Percentiles rank a stretch among this genome's conserved stretches.
These are phyloP conservation scores for Candida schatavii DNA, from an alignment of 805 yeast genomes.

Conservation along the genomic window DNA sequence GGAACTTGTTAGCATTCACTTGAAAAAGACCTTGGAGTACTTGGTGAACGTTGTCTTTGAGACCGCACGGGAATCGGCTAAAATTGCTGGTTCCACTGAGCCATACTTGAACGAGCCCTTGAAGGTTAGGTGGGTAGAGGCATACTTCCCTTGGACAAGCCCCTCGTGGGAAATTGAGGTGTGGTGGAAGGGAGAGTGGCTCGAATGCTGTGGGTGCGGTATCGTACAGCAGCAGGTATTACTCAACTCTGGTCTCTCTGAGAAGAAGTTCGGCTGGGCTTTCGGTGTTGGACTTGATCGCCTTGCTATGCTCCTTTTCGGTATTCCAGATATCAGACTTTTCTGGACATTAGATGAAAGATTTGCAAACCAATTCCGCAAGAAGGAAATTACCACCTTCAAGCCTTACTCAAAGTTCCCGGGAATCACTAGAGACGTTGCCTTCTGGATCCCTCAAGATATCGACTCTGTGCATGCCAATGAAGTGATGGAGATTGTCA, in stretches of 20 bases:
- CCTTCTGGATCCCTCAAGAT: constrained; percentile 78
- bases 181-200: constrained; percentile 98
- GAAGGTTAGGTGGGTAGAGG: constrained; percentile 90
- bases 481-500: constrained; percentile 90
- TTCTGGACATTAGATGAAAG: constrained; percentile 88
- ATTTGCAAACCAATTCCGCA: constrained; percentile 67
- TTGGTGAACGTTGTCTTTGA: constrained; percentile 80
- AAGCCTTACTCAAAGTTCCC: constrained; percentile 91
- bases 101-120: constrained; percentile 70
- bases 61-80: constrained; percentile 62
- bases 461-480: constrained; percentile 62
- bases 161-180: constrained; percentile 99
- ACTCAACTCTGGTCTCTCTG: constrained; percentile 60
- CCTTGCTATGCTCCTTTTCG: constrained; percentile 92
- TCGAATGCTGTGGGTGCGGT: constrained; percentile 96
- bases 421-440: constrained; percentile 78
- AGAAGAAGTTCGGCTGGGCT: constrained; percentile 87
- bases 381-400: constrained; percentile 67
- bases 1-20: constrained; percentile 66
- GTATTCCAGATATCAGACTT: constrained; percentile 90
- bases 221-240: constrained; percentile 78
- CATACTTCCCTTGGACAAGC: constrained; percentile 96
- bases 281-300: constrained; percentile 95
- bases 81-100: constrained; percentile 53
- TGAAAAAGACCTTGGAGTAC: constrained; percentile 82